Percentiles rank a stretch among this genome's conserved stretches.
phyloP scores from a whole-genome alignment of 805 yeast species.

The Saccharomycopsis javanensis region DNA sequence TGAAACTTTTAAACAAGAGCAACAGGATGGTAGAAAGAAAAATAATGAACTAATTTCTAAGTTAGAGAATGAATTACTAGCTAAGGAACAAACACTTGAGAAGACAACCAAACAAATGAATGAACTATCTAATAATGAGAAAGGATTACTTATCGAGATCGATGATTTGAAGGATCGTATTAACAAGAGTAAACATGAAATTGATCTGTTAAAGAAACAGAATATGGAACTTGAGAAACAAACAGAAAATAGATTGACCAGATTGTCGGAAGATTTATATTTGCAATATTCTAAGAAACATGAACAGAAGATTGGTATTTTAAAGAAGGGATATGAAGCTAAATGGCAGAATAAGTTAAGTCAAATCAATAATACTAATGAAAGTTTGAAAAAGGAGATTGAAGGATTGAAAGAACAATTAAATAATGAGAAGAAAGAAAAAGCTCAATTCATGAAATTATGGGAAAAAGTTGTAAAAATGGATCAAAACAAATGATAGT shows the following conservation, averaged over 20 bases:
- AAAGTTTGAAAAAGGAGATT: constrained; percentile 39
- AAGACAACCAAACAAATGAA: not conserved
- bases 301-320: constrained; percentile 54
- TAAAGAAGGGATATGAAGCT: constrained; percentile 49
- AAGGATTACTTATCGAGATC: constrained; percentile 17
- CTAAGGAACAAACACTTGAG: not conserved
- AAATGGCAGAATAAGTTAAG: constrained; percentile 40
- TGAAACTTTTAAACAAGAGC: constrained; percentile 1
- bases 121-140: not conserved
- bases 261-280: constrained; percentile 60
- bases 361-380: constrained; percentile 34
- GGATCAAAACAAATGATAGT: constrained; percentile 9
- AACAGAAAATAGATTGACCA: constrained; percentile 45
- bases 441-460: constrained; percentile 43
- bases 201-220: constrained; percentile 7
- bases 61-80: not conserved
- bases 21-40: not conserved
- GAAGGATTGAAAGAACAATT: constrained; percentile 41
- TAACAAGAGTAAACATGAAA: constrained; percentile 5
- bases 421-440: constrained; percentile 45
- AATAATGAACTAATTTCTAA: not conserved
- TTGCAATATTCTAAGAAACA: constrained; percentile 70
- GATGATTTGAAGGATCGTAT: constrained; percentile 24
- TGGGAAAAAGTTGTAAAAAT: constrained; percentile 30
- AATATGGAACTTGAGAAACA: constrained; percentile 34